Percentiles rank a stretch among this genome's conserved stretches.
These are phyloP conservation scores for Stromatinia cepivora DNA, from an alignment of 2,329 filamentous ascomycete species.

Conservation along the genomic window DNA sequence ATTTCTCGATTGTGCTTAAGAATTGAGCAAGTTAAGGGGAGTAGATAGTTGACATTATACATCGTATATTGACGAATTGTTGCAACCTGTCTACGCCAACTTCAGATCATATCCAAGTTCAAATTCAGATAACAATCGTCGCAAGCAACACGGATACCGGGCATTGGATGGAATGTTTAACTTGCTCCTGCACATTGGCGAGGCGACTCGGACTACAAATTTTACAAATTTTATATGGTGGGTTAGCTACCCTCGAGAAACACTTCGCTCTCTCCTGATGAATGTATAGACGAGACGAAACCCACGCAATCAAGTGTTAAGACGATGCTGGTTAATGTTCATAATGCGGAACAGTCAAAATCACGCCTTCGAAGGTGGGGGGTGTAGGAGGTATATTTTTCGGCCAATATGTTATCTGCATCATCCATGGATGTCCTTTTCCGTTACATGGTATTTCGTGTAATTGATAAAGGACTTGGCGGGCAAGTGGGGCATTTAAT, in stretches of 20 bases:
- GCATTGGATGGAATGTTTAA: background rate
- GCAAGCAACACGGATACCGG: background rate
- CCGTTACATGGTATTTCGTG: conserved; percentile 2
- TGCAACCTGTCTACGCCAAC: background rate
- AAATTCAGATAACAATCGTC: background rate
- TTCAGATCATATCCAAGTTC: background rate
- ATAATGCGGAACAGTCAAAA: conserved; percentile 10
- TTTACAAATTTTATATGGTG: conserved; percentile 11
- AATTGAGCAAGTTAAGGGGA: background rate
- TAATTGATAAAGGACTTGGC: background rate
- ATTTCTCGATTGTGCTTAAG: conserved; percentile 78
- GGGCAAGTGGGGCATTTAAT: background rate
- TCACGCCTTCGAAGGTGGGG: conserved; percentile 17
- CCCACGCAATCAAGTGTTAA: conserved; percentile 37
- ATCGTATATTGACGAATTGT: background rate
- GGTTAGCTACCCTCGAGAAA: conserved; percentile 6
- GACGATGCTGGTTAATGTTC: conserved; percentile 21
- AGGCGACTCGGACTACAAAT: conserved; percentile 13
- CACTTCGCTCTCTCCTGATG: conserved; percentile 13
- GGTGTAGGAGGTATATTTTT: background rate
- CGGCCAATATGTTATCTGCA: conserved; percentile 1
- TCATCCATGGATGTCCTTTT: background rate
- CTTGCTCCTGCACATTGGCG: background rate
- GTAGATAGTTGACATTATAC: background rate
- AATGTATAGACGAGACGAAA: background rate